Percentiles rank a stretch among this genome's conserved stretches.
Conservation (phyloP, 2,329 filamentous ascomycete genomes). For the Drechslerella dactyloides region DNA sequence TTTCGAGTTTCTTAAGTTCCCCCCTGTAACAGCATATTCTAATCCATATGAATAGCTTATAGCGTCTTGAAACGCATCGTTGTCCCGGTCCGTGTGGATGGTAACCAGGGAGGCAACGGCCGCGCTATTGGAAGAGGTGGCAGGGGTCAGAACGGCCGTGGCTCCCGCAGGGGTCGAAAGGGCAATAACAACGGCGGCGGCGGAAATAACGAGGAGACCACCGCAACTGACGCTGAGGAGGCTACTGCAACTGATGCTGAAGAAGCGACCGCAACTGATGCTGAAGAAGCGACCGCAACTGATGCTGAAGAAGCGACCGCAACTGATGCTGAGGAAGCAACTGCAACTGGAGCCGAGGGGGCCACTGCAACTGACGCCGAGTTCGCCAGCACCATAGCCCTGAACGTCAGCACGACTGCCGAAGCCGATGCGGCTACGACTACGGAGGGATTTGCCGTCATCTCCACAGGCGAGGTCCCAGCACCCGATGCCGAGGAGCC, state of each 20-base stretch:
- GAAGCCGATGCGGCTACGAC: slow-evolving; percentile 6
- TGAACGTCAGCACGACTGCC: slow-evolving; percentile 3
- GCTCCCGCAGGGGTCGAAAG: background rate
- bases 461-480: slow-evolving; percentile 24
- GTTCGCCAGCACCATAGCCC: no score
- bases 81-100: no score
- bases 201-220: slow-evolving; percentile 6
- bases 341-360: background rate
- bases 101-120: background rate
- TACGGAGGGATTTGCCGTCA: slow-evolving; percentile 38
- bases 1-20: background rate
- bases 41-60: slow-evolving; percentile 11
- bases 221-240: slow-evolving; percentile 15
- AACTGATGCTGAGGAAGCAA: slow-evolving; percentile 4
- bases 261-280: background rate
- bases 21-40: background rate
- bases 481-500: background rate
- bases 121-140: background rate
- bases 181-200: slow-evolving; percentile 2
- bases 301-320: background rate
- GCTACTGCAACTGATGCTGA: background rate
- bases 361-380: slow-evolving; percentile 12
- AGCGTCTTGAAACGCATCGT: no score
- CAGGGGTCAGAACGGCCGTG: slow-evolving; percentile 2
- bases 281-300: background rate